Evolutionary conservation across 2,329 filamentous ascomycete species (phyloP).

Genomic region (Blastomyces gilchristii): DNA sequence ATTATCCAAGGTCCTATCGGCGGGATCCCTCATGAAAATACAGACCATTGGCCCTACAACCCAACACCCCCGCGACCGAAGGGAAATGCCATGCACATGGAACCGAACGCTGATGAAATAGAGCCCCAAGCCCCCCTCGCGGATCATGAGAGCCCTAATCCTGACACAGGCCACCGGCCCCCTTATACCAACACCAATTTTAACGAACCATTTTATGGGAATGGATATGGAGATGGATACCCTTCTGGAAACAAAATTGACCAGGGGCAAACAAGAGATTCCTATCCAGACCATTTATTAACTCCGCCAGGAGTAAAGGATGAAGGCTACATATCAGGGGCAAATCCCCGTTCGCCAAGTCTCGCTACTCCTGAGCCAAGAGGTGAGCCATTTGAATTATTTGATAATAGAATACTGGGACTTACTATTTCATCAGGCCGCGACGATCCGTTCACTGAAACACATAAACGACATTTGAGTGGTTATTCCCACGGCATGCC

Average conservation of each 20-base stretch:
- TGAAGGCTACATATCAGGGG: slow-evolving; percentile 84
- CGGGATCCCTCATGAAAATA: slow-evolving; percentile 40
- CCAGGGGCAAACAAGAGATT: slow-evolving; percentile 26
- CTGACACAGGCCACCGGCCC: slow-evolving; percentile 42
- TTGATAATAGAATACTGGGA: slow-evolving; percentile 44
- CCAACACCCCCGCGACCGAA: slow-evolving; percentile 41
- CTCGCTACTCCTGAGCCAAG: slow-evolving; percentile 38
- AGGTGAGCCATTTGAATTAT: slow-evolving; percentile 42
- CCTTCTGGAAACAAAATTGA: slow-evolving; percentile 19
- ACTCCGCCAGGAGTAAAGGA: slow-evolving; percentile 57
- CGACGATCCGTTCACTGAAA: slow-evolving; percentile 57
- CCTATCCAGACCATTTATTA: slow-evolving; percentile 30
- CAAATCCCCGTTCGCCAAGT: slow-evolving; percentile 46
- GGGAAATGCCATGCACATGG: slow-evolving; percentile 27
- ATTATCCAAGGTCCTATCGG: slow-evolving; percentile 65
- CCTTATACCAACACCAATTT: slow-evolving; percentile 47
- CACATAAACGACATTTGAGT: slow-evolving; percentile 58
- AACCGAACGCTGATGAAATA: slow-evolving; percentile 35
- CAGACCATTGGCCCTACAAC: slow-evolving; percentile 47
- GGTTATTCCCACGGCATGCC: slow-evolving; percentile 86
- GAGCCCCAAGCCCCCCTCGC: slow-evolving; percentile 28
- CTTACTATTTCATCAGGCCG: slow-evolving; percentile 39
- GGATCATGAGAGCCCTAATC: slow-evolving; percentile 43
- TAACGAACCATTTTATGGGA: slow-evolving; percentile 50
- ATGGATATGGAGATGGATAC: not conserved